Evolutionary conservation across 257 asterid species (phyloP).

Genomic region (Eustoma russellianum): DNA sequence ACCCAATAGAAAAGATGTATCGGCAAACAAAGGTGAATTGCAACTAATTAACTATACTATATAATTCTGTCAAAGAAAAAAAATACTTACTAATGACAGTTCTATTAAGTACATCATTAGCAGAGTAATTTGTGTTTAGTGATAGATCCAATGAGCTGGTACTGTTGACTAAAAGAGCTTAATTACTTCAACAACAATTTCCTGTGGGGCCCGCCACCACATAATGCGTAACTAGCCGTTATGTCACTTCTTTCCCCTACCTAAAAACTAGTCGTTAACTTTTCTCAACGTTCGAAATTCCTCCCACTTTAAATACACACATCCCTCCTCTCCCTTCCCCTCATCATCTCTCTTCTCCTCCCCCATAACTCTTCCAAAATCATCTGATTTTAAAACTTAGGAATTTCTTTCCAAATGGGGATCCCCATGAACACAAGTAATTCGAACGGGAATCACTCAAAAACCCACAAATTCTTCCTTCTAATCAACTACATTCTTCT

Average conservation of each 20-base stretch:
- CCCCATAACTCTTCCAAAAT: background rate
- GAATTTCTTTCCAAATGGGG: slow-evolving; percentile 14
- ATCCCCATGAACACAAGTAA: slow-evolving; percentile 3
- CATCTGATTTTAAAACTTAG: background rate
- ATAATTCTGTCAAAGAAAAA: background rate
- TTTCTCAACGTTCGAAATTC: slow-evolving; percentile 14
- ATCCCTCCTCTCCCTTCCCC: background rate
- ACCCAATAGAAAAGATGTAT: background rate
- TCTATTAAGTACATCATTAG: too few species aligned
- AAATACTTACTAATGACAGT: background rate
- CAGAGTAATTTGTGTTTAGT: background rate
- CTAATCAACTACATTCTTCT: slow-evolving; percentile 49
- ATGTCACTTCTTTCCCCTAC: background rate
- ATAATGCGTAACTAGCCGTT: slow-evolving; percentile 12
- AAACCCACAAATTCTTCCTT: slow-evolving; percentile 45
- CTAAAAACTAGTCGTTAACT: slow-evolving; percentile 19
- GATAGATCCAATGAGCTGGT: background rate
- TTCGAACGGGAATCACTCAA: slow-evolving; percentile 19
- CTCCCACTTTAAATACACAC: slow-evolving; percentile 7
- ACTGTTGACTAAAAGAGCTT: background rate
- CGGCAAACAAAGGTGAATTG: background rate
- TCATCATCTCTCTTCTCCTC: background rate
- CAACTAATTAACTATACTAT: too few species aligned
- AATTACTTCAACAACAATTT: background rate
- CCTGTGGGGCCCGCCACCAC: background rate